Evolutionary conservation across 495 filamentous ascomycete genomes (phyloP).

Genomic region (Chaetomium fimeti): DNA sequence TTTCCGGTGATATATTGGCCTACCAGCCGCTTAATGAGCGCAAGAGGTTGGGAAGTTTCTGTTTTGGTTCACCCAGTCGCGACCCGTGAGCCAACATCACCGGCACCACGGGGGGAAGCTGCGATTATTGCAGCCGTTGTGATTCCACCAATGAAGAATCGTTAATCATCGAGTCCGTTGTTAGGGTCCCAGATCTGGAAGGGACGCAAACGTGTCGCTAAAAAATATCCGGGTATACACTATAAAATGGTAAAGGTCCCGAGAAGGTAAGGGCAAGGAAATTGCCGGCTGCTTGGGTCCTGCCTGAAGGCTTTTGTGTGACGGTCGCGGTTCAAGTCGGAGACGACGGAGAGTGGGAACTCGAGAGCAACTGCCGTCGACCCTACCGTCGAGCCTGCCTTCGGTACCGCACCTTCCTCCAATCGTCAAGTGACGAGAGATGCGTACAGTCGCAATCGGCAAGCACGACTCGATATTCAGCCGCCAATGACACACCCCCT

Average conservation of each 20-base stretch:
- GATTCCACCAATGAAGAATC: not conserved
- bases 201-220: not conserved
- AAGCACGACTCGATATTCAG: not conserved
- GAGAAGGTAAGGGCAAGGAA: not conserved
- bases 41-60: not conserved
- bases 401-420: not conserved
- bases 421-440: not conserved
- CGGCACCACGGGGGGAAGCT: not conserved
- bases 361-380: not conserved
- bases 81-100: not conserved
- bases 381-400: not conserved
- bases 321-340: not conserved
- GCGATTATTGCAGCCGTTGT: not conserved
- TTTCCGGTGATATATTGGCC: not conserved
- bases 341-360: not conserved
- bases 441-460: slow-evolving; percentile 1
- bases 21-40: not conserved
- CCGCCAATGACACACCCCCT: not conserved
- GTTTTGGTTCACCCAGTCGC: not conserved
- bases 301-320: not conserved
- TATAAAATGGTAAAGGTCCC: too few relatives aligned
- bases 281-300: not conserved
- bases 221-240: not conserved
- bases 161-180: not conserved
- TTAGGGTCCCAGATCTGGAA: too few relatives aligned